Conservation (phyloP, 306 rosid species). For the Cucumis melo region DNA sequence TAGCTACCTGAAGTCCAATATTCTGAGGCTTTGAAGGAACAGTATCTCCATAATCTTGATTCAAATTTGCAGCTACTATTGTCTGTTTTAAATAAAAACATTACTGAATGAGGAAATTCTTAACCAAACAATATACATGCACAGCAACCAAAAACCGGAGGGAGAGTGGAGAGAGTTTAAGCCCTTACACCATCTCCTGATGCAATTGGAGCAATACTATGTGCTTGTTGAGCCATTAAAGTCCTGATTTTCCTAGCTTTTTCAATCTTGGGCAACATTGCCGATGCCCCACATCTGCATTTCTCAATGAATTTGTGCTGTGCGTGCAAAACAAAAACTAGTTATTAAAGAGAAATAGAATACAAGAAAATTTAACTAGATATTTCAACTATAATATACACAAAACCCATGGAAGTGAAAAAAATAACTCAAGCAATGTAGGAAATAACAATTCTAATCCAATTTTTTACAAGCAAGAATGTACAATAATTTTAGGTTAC, state of each 20-base stretch:
- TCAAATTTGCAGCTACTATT: conserved; percentile 26
- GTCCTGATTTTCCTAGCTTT: conserved; percentile 75
- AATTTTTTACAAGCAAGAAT: background rate
- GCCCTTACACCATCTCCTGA: conserved; percentile 47
- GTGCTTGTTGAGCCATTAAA: conserved; percentile 66
- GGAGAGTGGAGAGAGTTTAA: background rate
- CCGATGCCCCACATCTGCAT: conserved; percentile 70
- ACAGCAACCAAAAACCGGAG: background rate
- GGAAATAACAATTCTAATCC: background rate
- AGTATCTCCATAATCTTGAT: conserved; percentile 76
- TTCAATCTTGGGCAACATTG: conserved; percentile 70
- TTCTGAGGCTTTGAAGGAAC: conserved; percentile 61
- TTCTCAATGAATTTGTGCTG: conserved; percentile 96
- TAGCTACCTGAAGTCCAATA: conserved; percentile 28
- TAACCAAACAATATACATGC: background rate
- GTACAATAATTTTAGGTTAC: background rate
- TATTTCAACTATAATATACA: background rate
- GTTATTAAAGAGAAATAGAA: conserved; percentile 13
- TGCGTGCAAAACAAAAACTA: conserved; percentile 12
- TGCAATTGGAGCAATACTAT: conserved; percentile 38
- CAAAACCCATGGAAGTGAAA: background rate
- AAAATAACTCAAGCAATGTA: background rate
- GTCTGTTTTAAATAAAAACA: conserved; percentile 33
- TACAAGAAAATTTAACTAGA: conserved; percentile 12
- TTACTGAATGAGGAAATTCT: conserved; percentile 2